Conservation (phyloP, 495 filamentous ascomycete genomes). For the Neurospora sp. region DNA sequence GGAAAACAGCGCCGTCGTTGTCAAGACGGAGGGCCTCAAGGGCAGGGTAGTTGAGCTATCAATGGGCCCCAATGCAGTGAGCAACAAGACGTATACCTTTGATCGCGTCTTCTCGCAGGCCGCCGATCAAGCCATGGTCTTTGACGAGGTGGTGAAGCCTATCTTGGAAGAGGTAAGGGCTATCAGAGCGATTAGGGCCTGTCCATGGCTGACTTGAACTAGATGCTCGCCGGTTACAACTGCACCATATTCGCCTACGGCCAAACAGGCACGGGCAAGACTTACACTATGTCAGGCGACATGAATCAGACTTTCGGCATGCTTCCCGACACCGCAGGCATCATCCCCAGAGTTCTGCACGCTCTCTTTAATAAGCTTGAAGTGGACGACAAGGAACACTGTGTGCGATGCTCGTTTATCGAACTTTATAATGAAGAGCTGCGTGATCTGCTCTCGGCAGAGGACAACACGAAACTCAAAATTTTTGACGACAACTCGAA, state of each 20-base stretch:
- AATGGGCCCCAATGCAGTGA: slow-evolving; percentile 84
- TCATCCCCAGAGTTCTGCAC: slow-evolving; percentile 83
- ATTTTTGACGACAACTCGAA: slow-evolving; percentile 87
- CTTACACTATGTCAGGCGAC: slow-evolving; percentile 98
- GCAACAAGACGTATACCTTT: slow-evolving; percentile 94
- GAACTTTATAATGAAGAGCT: slow-evolving; percentile 97
- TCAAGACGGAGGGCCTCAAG: slow-evolving; percentile 76
- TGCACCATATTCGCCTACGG: slow-evolving; percentile 99
- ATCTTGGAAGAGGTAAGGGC: slow-evolving; percentile 76
- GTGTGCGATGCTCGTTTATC: slow-evolving; percentile 96
- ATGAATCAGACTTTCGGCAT: slow-evolving; percentile 80
- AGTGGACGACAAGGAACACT: slow-evolving; percentile 65
- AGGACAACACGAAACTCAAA: slow-evolving; percentile 79
- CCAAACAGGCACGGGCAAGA: slow-evolving; percentile 96
- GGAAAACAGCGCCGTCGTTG: slow-evolving; percentile 87
- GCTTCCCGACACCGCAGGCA: slow-evolving; percentile 82
- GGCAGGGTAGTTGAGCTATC: slow-evolving; percentile 75
- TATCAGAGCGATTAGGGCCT: not conserved
- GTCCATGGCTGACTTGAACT: slow-evolving; percentile 6
- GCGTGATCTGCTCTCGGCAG: slow-evolving; percentile 70
- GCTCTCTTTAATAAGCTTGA: slow-evolving; percentile 78
- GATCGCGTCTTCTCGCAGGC: slow-evolving; percentile 95
- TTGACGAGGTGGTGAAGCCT: slow-evolving; percentile 86
- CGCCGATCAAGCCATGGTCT: slow-evolving; percentile 85
- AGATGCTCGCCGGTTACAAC: slow-evolving; percentile 96